phyloP scores from a whole-genome alignment of 73 alveolate species.

The Paramecium biaurelia region DNA sequence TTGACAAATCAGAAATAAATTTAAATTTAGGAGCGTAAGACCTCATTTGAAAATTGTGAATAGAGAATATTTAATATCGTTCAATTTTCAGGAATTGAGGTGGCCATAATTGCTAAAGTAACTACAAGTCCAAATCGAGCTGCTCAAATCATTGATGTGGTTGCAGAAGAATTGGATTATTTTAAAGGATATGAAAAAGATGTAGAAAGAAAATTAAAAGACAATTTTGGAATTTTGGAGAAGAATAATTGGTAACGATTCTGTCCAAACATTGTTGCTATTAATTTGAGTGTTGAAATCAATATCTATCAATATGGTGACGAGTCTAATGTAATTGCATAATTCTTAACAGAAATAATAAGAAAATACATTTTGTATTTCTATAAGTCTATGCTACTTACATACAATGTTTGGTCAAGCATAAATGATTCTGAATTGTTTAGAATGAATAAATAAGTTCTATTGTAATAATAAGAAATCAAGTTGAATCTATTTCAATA shows the following conservation, averaged over 20 bases:
- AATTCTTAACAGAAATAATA: background rate
- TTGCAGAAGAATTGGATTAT: conserved; percentile 53
- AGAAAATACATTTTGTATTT: background rate
- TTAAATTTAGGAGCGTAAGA: background rate
- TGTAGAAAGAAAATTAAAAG: background rate
- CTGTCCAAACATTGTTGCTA: conserved; percentile 26
- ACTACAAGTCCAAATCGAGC: background rate
- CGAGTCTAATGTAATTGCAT: background rate
- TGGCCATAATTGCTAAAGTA: background rate
- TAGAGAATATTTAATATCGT: background rate
- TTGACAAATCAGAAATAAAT: background rate
- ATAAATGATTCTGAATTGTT: conserved; percentile 10
- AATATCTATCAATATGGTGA: background rate
- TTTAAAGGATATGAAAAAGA: conserved; percentile 64
- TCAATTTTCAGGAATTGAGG: conserved; percentile 22
- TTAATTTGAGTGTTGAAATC: conserved; percentile 10
- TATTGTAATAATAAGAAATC: background rate
- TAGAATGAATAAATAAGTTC: conserved; percentile 19
- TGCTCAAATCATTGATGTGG: conserved; percentile 32
- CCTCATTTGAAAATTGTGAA: background rate
- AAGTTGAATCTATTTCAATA: background rate
- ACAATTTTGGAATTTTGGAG: conserved; percentile 44
- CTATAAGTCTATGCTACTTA: conserved; percentile 40
- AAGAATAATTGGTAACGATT: conserved; percentile 47
- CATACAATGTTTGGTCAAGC: conserved; percentile 15